These are phyloP conservation scores for Dactylellina drechsleri DNA, from an alignment of 2,329 filamentous ascomycete species.

Conservation along the genomic window DNA sequence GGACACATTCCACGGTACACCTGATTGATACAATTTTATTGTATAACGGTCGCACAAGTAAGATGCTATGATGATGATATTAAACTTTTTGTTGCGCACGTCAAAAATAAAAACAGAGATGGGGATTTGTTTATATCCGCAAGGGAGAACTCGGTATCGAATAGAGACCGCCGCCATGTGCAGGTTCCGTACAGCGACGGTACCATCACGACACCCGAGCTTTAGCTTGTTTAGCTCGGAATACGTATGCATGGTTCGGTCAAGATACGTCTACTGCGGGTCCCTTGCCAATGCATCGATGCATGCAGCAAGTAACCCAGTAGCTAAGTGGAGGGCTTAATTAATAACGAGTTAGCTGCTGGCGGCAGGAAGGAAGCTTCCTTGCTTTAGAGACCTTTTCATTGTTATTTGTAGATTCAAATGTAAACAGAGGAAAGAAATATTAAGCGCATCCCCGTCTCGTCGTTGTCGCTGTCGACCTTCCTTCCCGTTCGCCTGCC, in stretches of 20 bases:
- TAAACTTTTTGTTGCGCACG: too few species aligned
- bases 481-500: too few species aligned
- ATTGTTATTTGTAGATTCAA: slow-evolving; percentile 4
- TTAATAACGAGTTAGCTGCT: background rate
- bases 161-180: slow-evolving; percentile 33
- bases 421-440: slow-evolving; percentile 30
- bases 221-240: background rate
- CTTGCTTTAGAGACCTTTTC: background rate
- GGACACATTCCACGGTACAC: background rate
- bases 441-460: too few species aligned
- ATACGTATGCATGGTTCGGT: background rate
- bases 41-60: slow-evolving; percentile 10
- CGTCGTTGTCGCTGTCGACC: too few species aligned
- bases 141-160: background rate
- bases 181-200: slow-evolving; percentile 35
- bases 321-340: slow-evolving; percentile 8
- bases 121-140: slow-evolving; percentile 14
- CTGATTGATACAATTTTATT: slow-evolving; percentile 3
- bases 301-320: slow-evolving; percentile 48
- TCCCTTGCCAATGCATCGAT: slow-evolving; percentile 16
- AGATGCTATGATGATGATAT: too few species aligned
- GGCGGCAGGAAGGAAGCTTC: background rate
- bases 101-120: too few species aligned
- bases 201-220: slow-evolving; percentile 4
- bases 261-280: background rate